phyloP scores from a whole-genome alignment of 2,329 filamentous ascomycete genomes.

The Botrytis tulipae region DNA sequence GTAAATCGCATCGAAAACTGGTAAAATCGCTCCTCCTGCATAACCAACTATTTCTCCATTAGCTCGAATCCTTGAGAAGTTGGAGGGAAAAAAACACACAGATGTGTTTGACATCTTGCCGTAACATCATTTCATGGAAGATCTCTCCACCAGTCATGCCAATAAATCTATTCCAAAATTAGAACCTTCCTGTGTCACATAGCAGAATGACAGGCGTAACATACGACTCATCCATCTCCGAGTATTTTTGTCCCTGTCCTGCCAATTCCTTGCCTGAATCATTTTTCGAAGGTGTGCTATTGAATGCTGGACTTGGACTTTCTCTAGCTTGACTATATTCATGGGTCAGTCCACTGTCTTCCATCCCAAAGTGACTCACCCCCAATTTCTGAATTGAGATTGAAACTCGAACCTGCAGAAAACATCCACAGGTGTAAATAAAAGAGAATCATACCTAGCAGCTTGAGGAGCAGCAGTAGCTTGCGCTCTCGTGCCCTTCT shows the following conservation, averaged over 20 bases:
- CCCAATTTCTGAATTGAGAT: neutral
- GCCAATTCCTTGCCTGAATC: slow-evolving; percentile 51
- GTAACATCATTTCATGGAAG: slow-evolving; percentile 98
- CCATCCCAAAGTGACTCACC: slow-evolving; percentile 1
- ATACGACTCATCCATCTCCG: slow-evolving; percentile 79
- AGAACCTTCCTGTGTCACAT: slow-evolving; percentile 17
- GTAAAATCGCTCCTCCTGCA: slow-evolving; percentile 92
- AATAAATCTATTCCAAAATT: slow-evolving; percentile 63
- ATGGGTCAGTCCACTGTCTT: slow-evolving; percentile 5
- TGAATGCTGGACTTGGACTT: slow-evolving; percentile 62
- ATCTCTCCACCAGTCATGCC: slow-evolving; percentile 95
- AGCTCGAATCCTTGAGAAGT: slow-evolving; percentile 21
- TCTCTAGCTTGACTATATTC: slow-evolving; percentile 52
- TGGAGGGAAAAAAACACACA: slow-evolving; percentile 59
- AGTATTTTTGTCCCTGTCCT: slow-evolving; percentile 52
- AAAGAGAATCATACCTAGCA: slow-evolving; percentile 31
- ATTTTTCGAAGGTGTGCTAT: slow-evolving; percentile 45
- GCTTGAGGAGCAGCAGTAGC: slow-evolving; percentile 43
- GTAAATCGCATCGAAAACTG: slow-evolving; percentile 98
- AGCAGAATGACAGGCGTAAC: slow-evolving; percentile 39
- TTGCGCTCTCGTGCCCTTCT: slow-evolving; percentile 44
- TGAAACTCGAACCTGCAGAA: neutral
- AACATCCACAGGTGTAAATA: neutral
- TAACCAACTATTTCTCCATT: slow-evolving; percentile 64
- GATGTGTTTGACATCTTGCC: slow-evolving; percentile 87